A percentile compares a stretch with the other conserved stretches of the same genome.
These are phyloP conservation scores for Pseudogymnoascus sp. DNA, from an alignment of 2,329 filamentous ascomycete species.

Conservation along the genomic window DNA sequence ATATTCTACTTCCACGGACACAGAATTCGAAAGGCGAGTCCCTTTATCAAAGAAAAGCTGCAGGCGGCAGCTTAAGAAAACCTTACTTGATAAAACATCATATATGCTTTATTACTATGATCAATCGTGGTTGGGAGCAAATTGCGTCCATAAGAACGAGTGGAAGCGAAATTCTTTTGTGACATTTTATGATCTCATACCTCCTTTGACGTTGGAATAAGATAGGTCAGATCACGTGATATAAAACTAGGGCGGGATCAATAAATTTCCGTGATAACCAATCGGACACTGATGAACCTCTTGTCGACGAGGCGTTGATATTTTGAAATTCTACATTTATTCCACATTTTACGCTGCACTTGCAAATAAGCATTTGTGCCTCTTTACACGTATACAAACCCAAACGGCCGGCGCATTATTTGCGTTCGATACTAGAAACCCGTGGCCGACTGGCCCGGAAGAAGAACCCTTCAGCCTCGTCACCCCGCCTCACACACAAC, in stretches of 20 bases:
- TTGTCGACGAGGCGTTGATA: not conserved
- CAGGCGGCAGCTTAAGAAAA: no score
- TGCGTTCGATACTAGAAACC: not conserved
- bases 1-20: no score
- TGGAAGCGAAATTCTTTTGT: no score
- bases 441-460: not conserved
- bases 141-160: no score
- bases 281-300: constrained; percentile 2
- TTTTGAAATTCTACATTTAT: constrained; percentile 2
- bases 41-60: no score
- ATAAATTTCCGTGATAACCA: constrained; percentile 5
- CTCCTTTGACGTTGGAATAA: not conserved
- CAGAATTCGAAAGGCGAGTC: no score
- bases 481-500: not conserved
- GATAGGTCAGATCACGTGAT: not conserved
- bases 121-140: no score
- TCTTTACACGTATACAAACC: not conserved
- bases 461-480: not conserved
- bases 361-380: not conserved
- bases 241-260: not conserved
- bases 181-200: not conserved
- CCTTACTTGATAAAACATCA: no score
- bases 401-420: not conserved
- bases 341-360: not conserved
- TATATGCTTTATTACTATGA: no score